Conservation (phyloP, 2,329 filamentous ascomycete species). For the Diaporthe capsici region DNA sequence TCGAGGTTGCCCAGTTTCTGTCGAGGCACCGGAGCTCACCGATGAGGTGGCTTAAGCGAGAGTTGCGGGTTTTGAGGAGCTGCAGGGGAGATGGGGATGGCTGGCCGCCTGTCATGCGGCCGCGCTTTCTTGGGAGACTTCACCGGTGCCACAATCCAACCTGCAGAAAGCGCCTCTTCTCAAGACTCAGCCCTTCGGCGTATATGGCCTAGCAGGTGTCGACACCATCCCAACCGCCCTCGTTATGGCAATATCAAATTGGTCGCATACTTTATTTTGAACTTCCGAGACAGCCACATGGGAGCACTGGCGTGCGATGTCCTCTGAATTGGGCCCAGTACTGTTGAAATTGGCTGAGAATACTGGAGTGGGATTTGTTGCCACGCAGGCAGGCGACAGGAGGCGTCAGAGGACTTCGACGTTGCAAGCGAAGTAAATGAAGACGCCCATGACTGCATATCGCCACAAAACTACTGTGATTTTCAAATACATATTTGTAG, state of each 20-base stretch:
- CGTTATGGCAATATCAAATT: not conserved
- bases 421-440: not conserved
- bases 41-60: not conserved
- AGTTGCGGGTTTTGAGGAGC: not conserved
- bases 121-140: not conserved
- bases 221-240: not conserved
- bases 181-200: not conserved
- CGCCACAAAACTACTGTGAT: not conserved
- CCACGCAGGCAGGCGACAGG: not conserved
- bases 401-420: not conserved
- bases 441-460: not conserved
- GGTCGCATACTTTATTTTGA: not conserved
- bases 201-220: not conserved
- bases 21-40: slow-evolving; percentile 2
- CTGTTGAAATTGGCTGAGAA: not conserved
- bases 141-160: slow-evolving; percentile 4
- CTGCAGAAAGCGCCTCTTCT: slow-evolving; percentile 12
- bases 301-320: too few species aligned
- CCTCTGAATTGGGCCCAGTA: not conserved
- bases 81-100: not conserved
- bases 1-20: not conserved
- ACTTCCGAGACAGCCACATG: not conserved
- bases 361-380: not conserved
- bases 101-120: not conserved
- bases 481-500: not conserved